Evolutionary conservation across 2,329 filamentous ascomycete genomes (phyloP).

Genomic region (Alternaria consortialis): DNA sequence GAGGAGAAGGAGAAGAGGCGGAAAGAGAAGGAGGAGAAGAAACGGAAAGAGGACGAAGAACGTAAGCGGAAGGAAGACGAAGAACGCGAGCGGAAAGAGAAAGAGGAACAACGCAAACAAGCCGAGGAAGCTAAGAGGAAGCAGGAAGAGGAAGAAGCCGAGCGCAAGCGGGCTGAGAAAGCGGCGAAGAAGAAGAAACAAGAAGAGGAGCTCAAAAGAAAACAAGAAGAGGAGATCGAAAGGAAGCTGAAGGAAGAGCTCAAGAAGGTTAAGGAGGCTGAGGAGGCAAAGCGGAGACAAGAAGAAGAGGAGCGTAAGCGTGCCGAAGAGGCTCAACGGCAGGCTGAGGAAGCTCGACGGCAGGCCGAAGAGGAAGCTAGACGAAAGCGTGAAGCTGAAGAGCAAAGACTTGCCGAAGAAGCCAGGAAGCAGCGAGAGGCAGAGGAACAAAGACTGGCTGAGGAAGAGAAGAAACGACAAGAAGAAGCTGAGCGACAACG

Average conservation of each 20-base stretch:
- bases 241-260: background rate
- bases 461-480: conserved; percentile 43
- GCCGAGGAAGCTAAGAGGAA: conserved; percentile 16
- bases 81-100: background rate
- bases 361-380: conserved; percentile 34
- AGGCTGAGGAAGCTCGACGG: conserved; percentile 55
- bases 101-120: conserved; percentile 28
- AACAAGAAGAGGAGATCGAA: conserved; percentile 47
- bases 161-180: conserved; percentile 1
- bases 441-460: conserved; percentile 22
- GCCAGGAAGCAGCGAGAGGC: conserved; percentile 67
- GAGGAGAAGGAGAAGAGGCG: conserved; percentile 16
- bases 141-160: conserved; percentile 10
- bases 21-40: conserved; percentile 9
- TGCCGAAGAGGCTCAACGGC: conserved; percentile 55
- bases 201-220: conserved; percentile 47
- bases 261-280: background rate
- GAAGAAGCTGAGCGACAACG: conserved; percentile 63
- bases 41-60: conserved; percentile 9
- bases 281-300: conserved; percentile 62
- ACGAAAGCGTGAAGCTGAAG: conserved; percentile 58
- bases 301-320: conserved; percentile 62
- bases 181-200: background rate
- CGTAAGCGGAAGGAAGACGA: background rate
- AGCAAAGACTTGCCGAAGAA: conserved; percentile 54